These are phyloP conservation scores for Talaromyces wortmannii DNA, from an alignment of 495 filamentous ascomycete species.

Conservation along the genomic window DNA sequence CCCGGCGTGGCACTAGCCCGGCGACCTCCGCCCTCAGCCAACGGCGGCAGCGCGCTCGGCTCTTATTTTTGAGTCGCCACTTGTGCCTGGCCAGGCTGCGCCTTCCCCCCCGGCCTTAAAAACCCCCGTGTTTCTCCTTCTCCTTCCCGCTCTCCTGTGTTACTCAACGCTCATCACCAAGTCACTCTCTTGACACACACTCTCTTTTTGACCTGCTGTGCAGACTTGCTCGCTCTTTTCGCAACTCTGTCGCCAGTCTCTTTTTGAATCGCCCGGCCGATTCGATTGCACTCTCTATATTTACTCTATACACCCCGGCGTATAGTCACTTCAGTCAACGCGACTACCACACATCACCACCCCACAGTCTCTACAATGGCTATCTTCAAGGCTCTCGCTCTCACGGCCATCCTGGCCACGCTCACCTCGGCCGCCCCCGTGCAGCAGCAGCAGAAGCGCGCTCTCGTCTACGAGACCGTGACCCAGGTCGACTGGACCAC, in stretches of 20 bases:
- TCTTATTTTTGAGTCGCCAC: too few relatives aligned
- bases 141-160: conserved; percentile 14
- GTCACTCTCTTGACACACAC: conserved; percentile 7
- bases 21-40: too few relatives aligned
- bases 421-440: conserved; percentile 27
- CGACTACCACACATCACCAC: neutral
- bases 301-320: conserved; percentile 2
- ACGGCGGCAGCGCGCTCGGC: too few relatives aligned
- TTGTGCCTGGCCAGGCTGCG: too few relatives aligned
- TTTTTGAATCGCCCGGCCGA: conserved; percentile 10
- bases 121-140: conserved; percentile 3
- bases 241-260: conserved; percentile 12
- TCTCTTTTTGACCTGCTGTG: conserved; percentile 26
- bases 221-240: conserved; percentile 16
- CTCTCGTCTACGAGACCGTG: conserved; percentile 15
- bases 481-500: conserved; percentile 28
- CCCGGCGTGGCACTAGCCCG: too few relatives aligned
- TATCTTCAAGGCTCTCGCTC: conserved; percentile 34
- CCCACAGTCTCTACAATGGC: conserved; percentile 22
- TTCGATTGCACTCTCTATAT: conserved; percentile 9
- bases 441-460: conserved; percentile 26
- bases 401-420: conserved; percentile 31
- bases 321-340: conserved; percentile 1
- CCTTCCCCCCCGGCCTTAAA: too few relatives aligned
- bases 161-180: conserved; percentile 9